Conservation (phyloP, 2,329 filamentous ascomycete species). For the Cryphonectria naterciae region DNA sequence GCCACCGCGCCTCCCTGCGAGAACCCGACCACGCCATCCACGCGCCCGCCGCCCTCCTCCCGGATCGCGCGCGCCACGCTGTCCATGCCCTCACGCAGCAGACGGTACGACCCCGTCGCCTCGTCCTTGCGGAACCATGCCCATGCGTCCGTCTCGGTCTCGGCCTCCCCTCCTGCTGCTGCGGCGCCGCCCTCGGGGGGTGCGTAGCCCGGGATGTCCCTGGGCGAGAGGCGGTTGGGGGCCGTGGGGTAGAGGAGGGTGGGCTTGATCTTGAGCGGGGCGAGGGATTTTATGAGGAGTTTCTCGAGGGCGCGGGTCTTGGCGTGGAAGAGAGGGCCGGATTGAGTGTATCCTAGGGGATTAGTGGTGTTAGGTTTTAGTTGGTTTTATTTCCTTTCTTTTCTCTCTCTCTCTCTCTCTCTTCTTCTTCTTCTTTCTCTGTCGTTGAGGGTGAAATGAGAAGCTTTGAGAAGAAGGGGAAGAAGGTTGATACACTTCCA, state of each 20-base stretch:
- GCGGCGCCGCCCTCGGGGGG: slow-evolving; percentile 44
- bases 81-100: slow-evolving; percentile 70
- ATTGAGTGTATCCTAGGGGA: slow-evolving; percentile 80
- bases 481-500: no score
- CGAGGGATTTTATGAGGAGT: slow-evolving; percentile 73
- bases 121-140: slow-evolving; percentile 82
- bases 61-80: slow-evolving; percentile 64
- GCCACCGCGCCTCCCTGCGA: slow-evolving; percentile 78
- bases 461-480: background rate
- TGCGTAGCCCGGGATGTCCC: slow-evolving; percentile 72
- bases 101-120: slow-evolving; percentile 65
- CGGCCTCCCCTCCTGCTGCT: slow-evolving; percentile 44
- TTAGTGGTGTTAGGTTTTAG: background rate
- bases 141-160: slow-evolving; percentile 66
- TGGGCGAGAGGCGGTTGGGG: slow-evolving; percentile 63
- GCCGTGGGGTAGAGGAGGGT: slow-evolving; percentile 71
- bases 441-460: no score
- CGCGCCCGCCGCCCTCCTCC: slow-evolving; percentile 65
- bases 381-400: background rate
- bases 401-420: no score
- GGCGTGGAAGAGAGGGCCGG: slow-evolving; percentile 78
- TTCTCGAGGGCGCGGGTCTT: slow-evolving; percentile 91
- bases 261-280: slow-evolving; percentile 52
- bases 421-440: no score
- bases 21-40: slow-evolving; percentile 83